phyloP scores from a whole-genome alignment of 768 basidiomycete species.

The Podaxis sp. region DNA sequence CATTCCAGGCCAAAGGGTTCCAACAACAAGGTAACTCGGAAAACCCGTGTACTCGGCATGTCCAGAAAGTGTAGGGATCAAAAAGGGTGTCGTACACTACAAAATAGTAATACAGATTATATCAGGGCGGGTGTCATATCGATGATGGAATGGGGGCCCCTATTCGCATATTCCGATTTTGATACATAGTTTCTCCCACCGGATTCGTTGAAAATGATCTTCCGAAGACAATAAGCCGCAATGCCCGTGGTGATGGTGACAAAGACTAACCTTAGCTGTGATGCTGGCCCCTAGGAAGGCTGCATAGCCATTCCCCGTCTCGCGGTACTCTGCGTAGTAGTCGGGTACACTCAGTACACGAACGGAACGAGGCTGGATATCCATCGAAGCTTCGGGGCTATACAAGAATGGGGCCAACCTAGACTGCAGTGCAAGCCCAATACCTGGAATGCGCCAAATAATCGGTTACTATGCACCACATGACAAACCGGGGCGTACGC shows the following conservation, averaged over 20 bases:
- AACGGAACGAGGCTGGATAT: slow-evolving; percentile 67
- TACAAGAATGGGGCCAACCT: slow-evolving; percentile 62
- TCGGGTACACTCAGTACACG: slow-evolving; percentile 73
- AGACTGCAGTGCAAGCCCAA: slow-evolving; percentile 68
- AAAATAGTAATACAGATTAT: slow-evolving; percentile 30
- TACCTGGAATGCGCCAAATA: slow-evolving; percentile 36
- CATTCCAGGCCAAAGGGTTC: background rate
- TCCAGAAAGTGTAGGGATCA: background rate
- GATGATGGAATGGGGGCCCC: slow-evolving; percentile 72
- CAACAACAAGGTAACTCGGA: background rate
- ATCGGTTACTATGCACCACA: background rate
- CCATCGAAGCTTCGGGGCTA: slow-evolving; percentile 62
- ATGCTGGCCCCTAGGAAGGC: slow-evolving; percentile 83
- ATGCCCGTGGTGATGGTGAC: background rate
- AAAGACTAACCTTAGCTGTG: slow-evolving; percentile 67
- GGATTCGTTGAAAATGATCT: slow-evolving; percentile 77
- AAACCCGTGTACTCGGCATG: background rate
- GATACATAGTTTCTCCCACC: slow-evolving; percentile 70
- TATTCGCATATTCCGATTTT: slow-evolving; percentile 72
- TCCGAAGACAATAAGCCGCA: slow-evolving; percentile 12
- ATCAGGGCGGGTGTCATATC: slow-evolving; percentile 76
- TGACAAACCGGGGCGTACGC: slow-evolving; percentile 15
- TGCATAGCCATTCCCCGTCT: slow-evolving; percentile 78
- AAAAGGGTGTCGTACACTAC: background rate
- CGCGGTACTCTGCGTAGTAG: slow-evolving; percentile 88